phyloP scores from a whole-genome alignment of 176 grass and related monocot species.

The maize (Zea mays) region Zm-B73-REFERENCE-NAM-5.0 NC_050099.1:148555001-148555500 shows the following conservation, averaged over 20 bases:
- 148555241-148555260: conserved; percentile 83
- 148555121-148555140: conserved; percentile 67
- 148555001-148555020: neutral
- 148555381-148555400: conserved; percentile 71
- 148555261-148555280: conserved; percentile 65
- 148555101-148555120: too few relatives aligned
- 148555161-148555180: conserved; percentile 90
- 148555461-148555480: conserved; percentile 48
- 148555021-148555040: neutral
- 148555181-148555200: conserved; percentile 93
- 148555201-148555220: conserved; percentile 97
- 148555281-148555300: conserved; percentile 76
- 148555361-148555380: conserved; percentile 68
- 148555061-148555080: too few relatives aligned
- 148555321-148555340: conserved; percentile 75
- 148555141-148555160: conserved; percentile 82
- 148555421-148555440: conserved; percentile 62
- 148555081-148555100: too few relatives aligned
- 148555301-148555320: conserved; percentile 47
- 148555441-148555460: conserved; percentile 82
- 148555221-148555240: conserved; percentile 72
- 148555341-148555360: conserved; percentile 68
- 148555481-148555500: conserved; percentile 52
- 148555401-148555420: conserved; percentile 86
- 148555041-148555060: too few relatives aligned